Evolutionary conservation across 75 land plant species (phyloP), one percentile per base, ranked within the genome.

Genomic region (Isoetes taiwanensis): DNA sequence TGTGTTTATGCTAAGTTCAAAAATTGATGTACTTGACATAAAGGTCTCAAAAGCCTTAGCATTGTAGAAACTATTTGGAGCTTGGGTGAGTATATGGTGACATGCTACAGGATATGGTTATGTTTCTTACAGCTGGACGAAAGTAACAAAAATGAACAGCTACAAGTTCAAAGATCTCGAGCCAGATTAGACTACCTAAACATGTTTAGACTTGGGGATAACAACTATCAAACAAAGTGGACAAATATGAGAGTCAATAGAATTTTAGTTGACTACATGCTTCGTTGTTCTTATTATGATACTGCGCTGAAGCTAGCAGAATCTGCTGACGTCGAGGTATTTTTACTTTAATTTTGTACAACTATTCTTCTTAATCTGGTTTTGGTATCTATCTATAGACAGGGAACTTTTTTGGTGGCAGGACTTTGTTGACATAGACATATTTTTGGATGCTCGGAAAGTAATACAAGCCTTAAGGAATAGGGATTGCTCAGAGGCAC

Each of bases 361-460:
- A 10, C 39, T 30, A 54, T 24, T 2, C 50, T 56, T 56, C 23
- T 14, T 35, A 56, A 35, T n/a, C 32, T 56, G 54, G 14, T 52
- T 52, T 52, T 10, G 39, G 39, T 37, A 10, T 10, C 39, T 37
- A 10, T 37, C 39, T 10, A 37, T 37, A 37, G 14, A 10, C 39
- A 37, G 39, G 39, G 9, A 29, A 29, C 4, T 14, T 1, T 34
- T 3, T 2, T 11, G 42, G 21, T 31, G 63, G 32, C 74, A 94
- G 99, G 99, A 94, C 54, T 82, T 94, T 71, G 95, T 80, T n/a
- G 99, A 94, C 56, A 78, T 85, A 61, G 90, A 94, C 43, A 83
- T 88, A 20, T 94, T 94, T 60, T 61, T 80, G 55, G 99, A 94
- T 70, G 99, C 99, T 33, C 86, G 76, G 56, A 84, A 69, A 67